Evolutionary conservation across 2,329 filamentous ascomycete species (phyloP).

Genomic region (Emergomyces orientalis): DNA sequence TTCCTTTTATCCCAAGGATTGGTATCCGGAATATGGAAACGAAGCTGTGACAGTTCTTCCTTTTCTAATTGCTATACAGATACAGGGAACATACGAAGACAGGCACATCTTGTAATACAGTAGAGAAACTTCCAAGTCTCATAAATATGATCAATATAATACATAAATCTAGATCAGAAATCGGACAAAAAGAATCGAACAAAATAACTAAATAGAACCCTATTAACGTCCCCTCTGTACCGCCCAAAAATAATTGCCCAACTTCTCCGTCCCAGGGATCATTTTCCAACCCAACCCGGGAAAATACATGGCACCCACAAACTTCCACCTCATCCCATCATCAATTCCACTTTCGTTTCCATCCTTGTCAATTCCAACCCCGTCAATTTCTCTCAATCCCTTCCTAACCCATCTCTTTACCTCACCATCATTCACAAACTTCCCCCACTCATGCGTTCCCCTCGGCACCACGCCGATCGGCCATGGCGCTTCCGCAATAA

Average conservation of each 20-base stretch:
- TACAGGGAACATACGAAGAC: too few relatives aligned
- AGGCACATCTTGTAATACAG: background rate
- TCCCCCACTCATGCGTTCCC: constrained; percentile 92
- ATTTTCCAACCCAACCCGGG: constrained; percentile 85
- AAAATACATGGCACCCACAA: constrained; percentile 78
- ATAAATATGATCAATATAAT: background rate
- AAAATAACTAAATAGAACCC: background rate
- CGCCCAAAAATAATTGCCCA: constrained; percentile 95
- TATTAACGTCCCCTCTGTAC: constrained; percentile 46
- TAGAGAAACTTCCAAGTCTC: background rate
- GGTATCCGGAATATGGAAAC: too few relatives aligned
- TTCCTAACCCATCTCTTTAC: constrained; percentile 34
- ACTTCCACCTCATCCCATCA: constrained; percentile 49
- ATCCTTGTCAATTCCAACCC: constrained; percentile 14
- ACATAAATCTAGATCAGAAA: background rate
- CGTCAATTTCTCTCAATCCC: constrained; percentile 43
- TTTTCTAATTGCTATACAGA: too few relatives aligned
- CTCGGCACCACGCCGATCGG: constrained; percentile 66
- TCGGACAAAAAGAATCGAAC: background rate
- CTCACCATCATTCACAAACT: constrained; percentile 71
- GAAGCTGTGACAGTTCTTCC: too few relatives aligned
- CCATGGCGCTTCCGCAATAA: constrained; percentile 75
- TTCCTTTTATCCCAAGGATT: background rate
- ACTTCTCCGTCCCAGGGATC: constrained; percentile 67
- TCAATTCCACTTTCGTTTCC: constrained; percentile 11